Percentiles rank a stretch among this genome's conserved stretches.
Conservation (phyloP, 805 yeast species). For the Lachancea meyersii region DNA sequence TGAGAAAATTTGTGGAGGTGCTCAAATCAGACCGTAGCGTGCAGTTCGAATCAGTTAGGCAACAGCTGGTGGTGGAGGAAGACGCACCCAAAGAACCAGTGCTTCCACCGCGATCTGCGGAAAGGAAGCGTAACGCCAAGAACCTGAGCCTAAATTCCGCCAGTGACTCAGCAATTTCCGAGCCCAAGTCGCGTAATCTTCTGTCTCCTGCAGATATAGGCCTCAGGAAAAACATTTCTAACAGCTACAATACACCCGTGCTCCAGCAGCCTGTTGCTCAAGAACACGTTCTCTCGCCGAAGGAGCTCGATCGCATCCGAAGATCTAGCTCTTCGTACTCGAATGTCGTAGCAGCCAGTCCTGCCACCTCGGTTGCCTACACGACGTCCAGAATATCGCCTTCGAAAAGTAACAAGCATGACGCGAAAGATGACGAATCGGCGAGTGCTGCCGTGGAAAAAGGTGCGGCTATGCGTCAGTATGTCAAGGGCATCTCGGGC, state of each 20-base stretch:
- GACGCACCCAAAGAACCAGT: constrained; percentile 11
- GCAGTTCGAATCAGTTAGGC: constrained; percentile 9
- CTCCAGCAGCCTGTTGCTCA: background rate
- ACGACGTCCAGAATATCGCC: constrained; percentile 35
- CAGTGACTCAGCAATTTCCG: background rate
- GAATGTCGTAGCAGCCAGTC: constrained; percentile 17
- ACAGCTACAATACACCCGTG: background rate
- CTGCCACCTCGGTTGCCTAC: constrained; percentile 33
- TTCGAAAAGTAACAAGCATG: constrained; percentile 3
- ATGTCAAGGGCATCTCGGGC: background rate
- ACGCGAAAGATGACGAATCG: constrained; percentile 11
- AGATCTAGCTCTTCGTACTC: constrained; percentile 8
- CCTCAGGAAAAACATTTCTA: background rate
- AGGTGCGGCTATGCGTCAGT: background rate
- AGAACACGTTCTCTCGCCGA: constrained; percentile 4
- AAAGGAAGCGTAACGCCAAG: constrained; percentile 26
- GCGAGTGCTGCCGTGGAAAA: constrained; percentile 1
- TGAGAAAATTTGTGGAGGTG: constrained; percentile 15
- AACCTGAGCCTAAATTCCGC: constrained; percentile 12
- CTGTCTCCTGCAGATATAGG: constrained; percentile 4
- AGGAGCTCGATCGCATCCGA: constrained; percentile 4
- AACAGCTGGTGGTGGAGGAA: constrained; percentile 9
- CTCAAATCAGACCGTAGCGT: constrained; percentile 12
- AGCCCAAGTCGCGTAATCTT: background rate
- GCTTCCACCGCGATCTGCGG: constrained; percentile 38